phyloP scores from a whole-genome alignment of 2,329 filamentous ascomycete species.

The Fusarium subtropicale region DNA sequence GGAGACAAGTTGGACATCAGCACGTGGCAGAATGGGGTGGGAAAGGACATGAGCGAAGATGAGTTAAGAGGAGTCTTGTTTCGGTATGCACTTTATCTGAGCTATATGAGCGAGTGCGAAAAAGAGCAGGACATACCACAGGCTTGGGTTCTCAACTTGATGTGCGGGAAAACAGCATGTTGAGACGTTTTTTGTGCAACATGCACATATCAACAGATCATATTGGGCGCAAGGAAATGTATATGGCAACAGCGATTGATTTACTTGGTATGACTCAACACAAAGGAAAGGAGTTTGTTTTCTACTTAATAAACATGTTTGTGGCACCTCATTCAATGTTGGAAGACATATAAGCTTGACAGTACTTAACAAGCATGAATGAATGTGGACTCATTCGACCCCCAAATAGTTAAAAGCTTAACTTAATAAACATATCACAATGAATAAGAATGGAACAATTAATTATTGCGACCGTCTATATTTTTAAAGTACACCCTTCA shows the following conservation, averaged over 20 bases:
- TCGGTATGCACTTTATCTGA: slow-evolving; percentile 53
- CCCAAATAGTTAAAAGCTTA: no score
- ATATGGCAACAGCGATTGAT: background rate
- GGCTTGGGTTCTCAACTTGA: slow-evolving; percentile 49
- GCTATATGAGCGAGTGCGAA: slow-evolving; percentile 46
- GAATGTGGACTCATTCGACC: no score
- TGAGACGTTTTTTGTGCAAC: background rate
- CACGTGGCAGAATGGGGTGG: slow-evolving; percentile 39
- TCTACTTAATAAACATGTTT: background rate
- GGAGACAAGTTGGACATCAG: slow-evolving; percentile 20
- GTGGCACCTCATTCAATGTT: no score
- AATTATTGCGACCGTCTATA: slow-evolving; percentile 12
- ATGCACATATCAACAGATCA: background rate
- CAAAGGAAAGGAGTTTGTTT: background rate
- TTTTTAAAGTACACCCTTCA: slow-evolving; percentile 20
- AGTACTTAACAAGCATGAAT: no score
- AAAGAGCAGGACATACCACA: slow-evolving; percentile 47
- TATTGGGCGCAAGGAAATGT: background rate
- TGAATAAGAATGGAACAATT: background rate
- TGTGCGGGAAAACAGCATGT: slow-evolving; percentile 20
- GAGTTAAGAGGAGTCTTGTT: slow-evolving; percentile 48
- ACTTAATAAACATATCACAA: background rate
- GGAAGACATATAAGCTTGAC: no score
- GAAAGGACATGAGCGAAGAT: slow-evolving; percentile 40
- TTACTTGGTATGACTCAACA: background rate